These are phyloP conservation scores for Berberis vulgaris DNA, from an alignment of 164 flowering plant genomes.

Conservation along the genomic window DNA sequence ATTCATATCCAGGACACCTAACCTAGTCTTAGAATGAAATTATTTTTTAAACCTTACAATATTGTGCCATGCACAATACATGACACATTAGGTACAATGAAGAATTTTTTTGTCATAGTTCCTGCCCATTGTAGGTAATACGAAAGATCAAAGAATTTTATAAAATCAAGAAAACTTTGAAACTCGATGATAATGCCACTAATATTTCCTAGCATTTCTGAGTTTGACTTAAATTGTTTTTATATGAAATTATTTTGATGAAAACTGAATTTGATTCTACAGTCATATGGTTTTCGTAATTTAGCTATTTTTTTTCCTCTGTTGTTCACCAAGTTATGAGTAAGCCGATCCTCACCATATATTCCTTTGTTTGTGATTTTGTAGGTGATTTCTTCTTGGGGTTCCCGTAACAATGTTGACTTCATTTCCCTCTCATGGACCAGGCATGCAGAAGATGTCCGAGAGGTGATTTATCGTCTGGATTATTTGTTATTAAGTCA, in stretches of 20 bases:
- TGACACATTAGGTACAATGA: too few relatives aligned
- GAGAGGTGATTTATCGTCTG: conserved; percentile 25
- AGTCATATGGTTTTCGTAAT: not conserved
- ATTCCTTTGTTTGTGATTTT: conserved; percentile 1
- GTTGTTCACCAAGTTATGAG: not conserved
- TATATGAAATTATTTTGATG: not conserved
- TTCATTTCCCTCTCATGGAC: conserved; percentile 42
- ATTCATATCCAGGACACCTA: too few relatives aligned
- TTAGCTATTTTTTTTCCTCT: not conserved
- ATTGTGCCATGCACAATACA: too few relatives aligned
- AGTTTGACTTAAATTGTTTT: not conserved
- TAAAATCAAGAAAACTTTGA: too few relatives aligned
- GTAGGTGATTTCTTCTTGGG: conserved; percentile 45
- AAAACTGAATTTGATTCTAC: not conserved
- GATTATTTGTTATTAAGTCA: not conserved
- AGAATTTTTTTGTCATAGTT: too few relatives aligned
- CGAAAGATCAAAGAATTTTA: too few relatives aligned
- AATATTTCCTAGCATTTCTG: too few relatives aligned
- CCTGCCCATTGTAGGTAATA: too few relatives aligned
- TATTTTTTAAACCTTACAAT: too few relatives aligned
- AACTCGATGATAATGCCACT: too few relatives aligned
- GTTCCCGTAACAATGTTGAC: conserved; percentile 36
- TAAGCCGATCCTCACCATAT: not conserved
- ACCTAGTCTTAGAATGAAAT: too few relatives aligned
- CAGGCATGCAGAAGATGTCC: conserved; percentile 39